phyloP scores from a whole-genome alignment of 1,139 yeast species.

The Saccharomyces hybrid region DNA sequence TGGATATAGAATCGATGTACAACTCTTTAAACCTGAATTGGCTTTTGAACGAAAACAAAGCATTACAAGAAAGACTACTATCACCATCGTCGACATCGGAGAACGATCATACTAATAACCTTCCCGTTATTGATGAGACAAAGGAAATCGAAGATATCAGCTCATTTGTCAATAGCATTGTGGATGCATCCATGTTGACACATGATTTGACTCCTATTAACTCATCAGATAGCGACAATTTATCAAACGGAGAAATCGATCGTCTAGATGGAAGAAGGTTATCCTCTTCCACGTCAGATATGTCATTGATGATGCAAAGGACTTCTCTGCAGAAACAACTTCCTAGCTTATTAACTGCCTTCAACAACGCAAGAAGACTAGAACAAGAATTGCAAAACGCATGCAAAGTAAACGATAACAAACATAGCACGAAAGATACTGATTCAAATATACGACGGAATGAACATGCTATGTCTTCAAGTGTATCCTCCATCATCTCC shows the following conservation, averaged over 20 bases:
- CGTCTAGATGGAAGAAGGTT: conserved; percentile 7
- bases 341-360: conserved; percentile 34
- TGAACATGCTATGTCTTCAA: not conserved
- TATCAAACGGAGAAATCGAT: not conserved
- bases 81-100: conserved; percentile 8
- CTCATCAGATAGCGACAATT: not conserved
- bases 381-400: conserved; percentile 26
- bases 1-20: conserved; percentile 35
- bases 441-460: not conserved
- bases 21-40: conserved; percentile 32
- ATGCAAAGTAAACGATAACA: not conserved
- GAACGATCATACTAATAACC: conserved; percentile 3
- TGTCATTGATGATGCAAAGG: conserved; percentile 20
- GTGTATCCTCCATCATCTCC: not conserved
- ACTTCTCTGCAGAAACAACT: conserved; percentile 31
- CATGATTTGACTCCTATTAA: conserved; percentile 2
- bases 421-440: not conserved
- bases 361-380: conserved; percentile 31
- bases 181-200: conserved; percentile 2
- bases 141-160: conserved; percentile 11
- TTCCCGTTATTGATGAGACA: conserved; percentile 6
- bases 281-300: conserved; percentile 8
- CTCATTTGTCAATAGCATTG: conserved; percentile 10
- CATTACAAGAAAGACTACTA: conserved; percentile 20
- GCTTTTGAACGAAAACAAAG: conserved; percentile 23